Conservation (phyloP, 2,329 filamentous ascomycete species). For the Pestalotiopsis sp. region DNA sequence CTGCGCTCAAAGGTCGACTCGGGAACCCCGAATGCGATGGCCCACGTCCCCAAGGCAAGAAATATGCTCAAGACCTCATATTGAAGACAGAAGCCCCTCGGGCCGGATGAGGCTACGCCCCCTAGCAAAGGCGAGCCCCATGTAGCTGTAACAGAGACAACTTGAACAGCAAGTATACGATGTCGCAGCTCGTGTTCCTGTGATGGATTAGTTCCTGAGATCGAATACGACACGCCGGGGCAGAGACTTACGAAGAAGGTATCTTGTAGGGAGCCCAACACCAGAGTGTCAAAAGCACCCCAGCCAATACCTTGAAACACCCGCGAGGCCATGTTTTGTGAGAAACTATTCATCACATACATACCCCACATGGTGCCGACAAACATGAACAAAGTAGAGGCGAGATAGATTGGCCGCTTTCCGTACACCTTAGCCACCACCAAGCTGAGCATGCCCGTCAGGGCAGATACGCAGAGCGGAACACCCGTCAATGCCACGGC, state of each 20-base stretch:
- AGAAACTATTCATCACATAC: conserved; percentile 41
- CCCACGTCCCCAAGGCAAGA: conserved; percentile 47
- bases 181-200: conserved; percentile 56
- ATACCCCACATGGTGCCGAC: conserved; percentile 55
- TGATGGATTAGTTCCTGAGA: conserved; percentile 23
- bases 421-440: conserved; percentile 50
- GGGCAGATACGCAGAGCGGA: conserved; percentile 52
- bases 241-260: conserved; percentile 54
- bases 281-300: conserved; percentile 59
- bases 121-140: conserved; percentile 59
- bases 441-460: conserved; percentile 46
- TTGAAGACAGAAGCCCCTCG: conserved; percentile 46
- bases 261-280: conserved; percentile 56
- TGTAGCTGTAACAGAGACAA: conserved; percentile 47
- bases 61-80: conserved; percentile 56
- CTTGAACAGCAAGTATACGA: conserved; percentile 48
- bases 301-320: conserved; percentile 61
- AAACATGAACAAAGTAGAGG: conserved; percentile 47
- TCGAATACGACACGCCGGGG: background rate
- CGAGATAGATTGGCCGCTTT: conserved; percentile 56
- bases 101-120: conserved; percentile 47
- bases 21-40: conserved; percentile 50
- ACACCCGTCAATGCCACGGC: conserved; percentile 54
- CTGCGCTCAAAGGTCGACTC: conserved; percentile 56
- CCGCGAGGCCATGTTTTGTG: conserved; percentile 53